Evolutionary conservation across 2,329 filamentous ascomycete genomes (phyloP), one percentile per base, ranked within the genome.

Genomic region (Penicillium corylophilum): DNA sequence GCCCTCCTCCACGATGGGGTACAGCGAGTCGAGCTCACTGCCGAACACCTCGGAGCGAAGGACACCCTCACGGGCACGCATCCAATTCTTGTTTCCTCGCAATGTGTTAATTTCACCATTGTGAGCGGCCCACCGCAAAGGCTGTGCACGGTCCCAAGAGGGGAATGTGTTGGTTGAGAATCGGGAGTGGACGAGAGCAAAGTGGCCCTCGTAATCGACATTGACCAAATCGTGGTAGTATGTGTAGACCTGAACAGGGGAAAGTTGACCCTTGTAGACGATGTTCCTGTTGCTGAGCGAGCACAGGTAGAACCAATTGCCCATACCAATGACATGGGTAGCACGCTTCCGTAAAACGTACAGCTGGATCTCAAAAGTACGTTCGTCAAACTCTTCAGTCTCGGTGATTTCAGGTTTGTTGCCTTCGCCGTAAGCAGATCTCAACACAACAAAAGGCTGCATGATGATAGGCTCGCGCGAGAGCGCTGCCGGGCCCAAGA

Each of bases 231-330:
- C 93, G 74, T 96, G 90, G 77, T 95, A 97, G 79, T 97, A 97
- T 71, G 95, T 88, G 77, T 97, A 97, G 46, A 97, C 93, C 79
- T 97, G 93, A 26, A 93, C 85, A 22, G 93, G 93, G 40, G 93
- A 88, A 61, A 97, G 81, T 73, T 97, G 94, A 59, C 93, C 93
- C 82, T 97, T 97, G 83, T 97, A 97, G 54, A 97, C 90, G 76
- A 97, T 97, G 79, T 97, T 97, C 77, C 92, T 92, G 85, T 96
- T 96, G 74, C 87, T 94, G 62, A 97, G 78, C 44, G 91, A 96
- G 82, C 93, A 97, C 53, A 97, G 81, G 74, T 97, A 97, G 81
- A 97, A 97, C 93, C 93, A 97, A 75, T 96, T 96, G 75, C 95
- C 90, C 50, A 96, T 82, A 54, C 93, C 92, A 70, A 96, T 94